These are phyloP conservation scores for Aspergillus indologenus DNA, from an alignment of 495 filamentous ascomycete species.

Conservation along the genomic window DNA sequence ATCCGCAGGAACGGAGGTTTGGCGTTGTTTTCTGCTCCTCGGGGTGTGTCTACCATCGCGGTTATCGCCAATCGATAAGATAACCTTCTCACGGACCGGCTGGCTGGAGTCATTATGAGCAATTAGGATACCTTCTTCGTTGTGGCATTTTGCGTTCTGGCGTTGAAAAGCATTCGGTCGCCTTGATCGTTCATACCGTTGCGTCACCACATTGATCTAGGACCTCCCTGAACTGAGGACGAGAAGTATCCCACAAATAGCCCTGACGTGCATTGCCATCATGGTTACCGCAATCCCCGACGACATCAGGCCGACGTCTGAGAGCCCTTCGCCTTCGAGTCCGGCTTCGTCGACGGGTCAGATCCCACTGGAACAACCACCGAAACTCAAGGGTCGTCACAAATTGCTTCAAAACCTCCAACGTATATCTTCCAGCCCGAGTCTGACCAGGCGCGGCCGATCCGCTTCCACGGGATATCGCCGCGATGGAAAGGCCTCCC, in stretches of 20 bases:
- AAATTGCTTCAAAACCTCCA: conserved; percentile 76
- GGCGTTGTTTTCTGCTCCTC: conserved; percentile 8
- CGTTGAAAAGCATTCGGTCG: conserved; percentile 7
- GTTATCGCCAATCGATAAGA: conserved; percentile 1
- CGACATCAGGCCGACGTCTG: conserved; percentile 27
- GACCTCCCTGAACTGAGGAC: neutral
- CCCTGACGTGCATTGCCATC: neutral
- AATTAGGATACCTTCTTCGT: conserved; percentile 14
- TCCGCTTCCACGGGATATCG: conserved; percentile 55
- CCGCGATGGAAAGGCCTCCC: conserved; percentile 66
- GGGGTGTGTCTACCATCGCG: conserved; percentile 3
- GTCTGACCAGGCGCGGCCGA: conserved; percentile 62
- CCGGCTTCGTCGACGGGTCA: conserved; percentile 32
- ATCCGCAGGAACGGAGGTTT: conserved; percentile 11
- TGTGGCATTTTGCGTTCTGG: conserved; percentile 17
- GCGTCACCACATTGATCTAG: neutral
- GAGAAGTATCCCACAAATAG: neutral
- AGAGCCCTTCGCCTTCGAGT: conserved; percentile 25
- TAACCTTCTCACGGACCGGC: conserved; percentile 6
- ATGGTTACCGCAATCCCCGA: conserved; percentile 34
- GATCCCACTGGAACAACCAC: conserved; percentile 48
- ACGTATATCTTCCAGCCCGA: conserved; percentile 84
- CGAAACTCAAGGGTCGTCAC: conserved; percentile 70
- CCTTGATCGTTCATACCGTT: conserved; percentile 1
- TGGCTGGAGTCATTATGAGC: conserved; percentile 18